A percentile compares a stretch with the other conserved stretches of the same genome.
phyloP scores from a whole-genome alignment of 1,284 basidiomycete species.

The Apiotrichum laibachii region DNA sequence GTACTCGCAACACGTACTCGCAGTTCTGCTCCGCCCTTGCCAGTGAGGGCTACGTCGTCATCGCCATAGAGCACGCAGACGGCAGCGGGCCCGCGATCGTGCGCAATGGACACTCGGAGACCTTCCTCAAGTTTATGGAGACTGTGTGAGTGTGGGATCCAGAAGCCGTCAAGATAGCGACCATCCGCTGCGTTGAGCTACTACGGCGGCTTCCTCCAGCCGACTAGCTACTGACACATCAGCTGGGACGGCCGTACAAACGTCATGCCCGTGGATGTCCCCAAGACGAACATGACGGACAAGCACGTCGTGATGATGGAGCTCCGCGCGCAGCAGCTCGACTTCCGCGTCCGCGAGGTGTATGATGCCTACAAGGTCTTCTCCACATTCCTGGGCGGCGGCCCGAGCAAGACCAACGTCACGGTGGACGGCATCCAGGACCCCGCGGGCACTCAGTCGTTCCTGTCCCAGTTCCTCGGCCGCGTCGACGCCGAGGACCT shows the following conservation, averaged over 20 bases:
- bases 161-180: too few species aligned
- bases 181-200: too few species aligned
- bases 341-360: constrained; percentile 64
- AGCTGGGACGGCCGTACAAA: constrained; percentile 1
- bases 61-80: constrained; percentile 74
- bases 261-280: not conserved
- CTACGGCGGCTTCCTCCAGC: too few species aligned
- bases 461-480: constrained; percentile 53
- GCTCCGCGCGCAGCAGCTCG: constrained; percentile 64
- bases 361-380: constrained; percentile 57
- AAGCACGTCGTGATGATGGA: constrained; percentile 27
- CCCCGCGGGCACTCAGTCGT: constrained; percentile 7
- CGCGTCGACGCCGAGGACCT: constrained; percentile 53
- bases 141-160: constrained; percentile 54
- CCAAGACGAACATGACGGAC: not conserved
- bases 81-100: constrained; percentile 61
- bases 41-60: constrained; percentile 68
- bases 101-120: constrained; percentile 11
- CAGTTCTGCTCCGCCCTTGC: constrained; percentile 69
- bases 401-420: not conserved
- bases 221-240: too few species aligned
- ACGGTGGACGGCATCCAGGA: constrained; percentile 5
- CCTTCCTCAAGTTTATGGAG: constrained; percentile 54
- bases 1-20: constrained; percentile 64
- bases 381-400: constrained; percentile 23